Percentiles rank a stretch among this genome's conserved stretches.
Conservation (phyloP, 139 green algal species). For the Klebsormidium nitens region DNA sequence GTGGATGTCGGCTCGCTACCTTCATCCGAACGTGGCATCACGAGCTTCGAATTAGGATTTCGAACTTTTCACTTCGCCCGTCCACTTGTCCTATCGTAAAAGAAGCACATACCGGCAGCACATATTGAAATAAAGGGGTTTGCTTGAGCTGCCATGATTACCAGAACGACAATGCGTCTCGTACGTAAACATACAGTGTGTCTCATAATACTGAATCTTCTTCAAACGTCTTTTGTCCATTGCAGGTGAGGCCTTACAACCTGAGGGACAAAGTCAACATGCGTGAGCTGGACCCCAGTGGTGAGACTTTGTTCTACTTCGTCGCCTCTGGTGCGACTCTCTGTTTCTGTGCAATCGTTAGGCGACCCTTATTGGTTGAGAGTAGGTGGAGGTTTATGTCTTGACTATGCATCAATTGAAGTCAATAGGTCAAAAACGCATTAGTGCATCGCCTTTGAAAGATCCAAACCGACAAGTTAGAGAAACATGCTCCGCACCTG, state of each 20-base stretch:
- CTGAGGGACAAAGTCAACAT: constrained; percentile 71
- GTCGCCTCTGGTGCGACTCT: neutral
- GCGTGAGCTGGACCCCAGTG: constrained; percentile 85
- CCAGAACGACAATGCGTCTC: neutral
- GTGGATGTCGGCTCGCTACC: too few relatives aligned
- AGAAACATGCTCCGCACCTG: neutral
- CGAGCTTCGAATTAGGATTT: too few relatives aligned
- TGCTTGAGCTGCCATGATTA: neutral
- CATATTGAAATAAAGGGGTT: neutral
- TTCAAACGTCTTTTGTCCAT: neutral
- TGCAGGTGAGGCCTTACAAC: constrained; percentile 83
- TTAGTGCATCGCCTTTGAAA: neutral
- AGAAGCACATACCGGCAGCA: neutral
- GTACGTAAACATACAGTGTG: neutral
- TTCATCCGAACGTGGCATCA: too few relatives aligned
- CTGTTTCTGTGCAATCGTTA: neutral
- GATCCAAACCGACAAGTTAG: neutral
- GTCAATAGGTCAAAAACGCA: neutral
- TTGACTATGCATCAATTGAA: neutral
- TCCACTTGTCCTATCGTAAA: neutral
- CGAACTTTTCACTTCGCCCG: neutral
- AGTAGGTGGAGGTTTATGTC: neutral
- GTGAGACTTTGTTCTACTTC: constrained; percentile 1
- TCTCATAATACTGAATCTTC: constrained; percentile 1
- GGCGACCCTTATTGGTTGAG: neutral